Base-by-base conservation (phyloP, 352 stramenopile species). In the Phytophthora uliginosa region DNA sequence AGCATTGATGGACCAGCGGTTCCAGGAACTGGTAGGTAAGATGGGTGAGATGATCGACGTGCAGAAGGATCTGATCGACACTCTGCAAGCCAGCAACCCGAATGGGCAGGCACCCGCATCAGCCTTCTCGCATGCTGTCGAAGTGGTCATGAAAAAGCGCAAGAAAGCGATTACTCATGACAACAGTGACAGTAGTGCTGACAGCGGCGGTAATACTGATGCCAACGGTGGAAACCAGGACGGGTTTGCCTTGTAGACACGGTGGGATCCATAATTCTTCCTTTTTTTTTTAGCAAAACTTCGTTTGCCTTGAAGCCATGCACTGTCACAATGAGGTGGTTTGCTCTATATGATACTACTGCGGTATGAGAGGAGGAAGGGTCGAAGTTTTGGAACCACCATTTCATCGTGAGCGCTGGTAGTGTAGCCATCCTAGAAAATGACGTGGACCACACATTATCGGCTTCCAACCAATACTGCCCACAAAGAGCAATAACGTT, bases 21-120 rank as follows among this genome's bases (percentile, higher is more conserved):
- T 91, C 61, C 85, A 91, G 59, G 88, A 95, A 58, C 74, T 95
- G n/a, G 74, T 88, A 33, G 64, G 79, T 59, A 94, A 92, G 67
- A 89, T 95, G 83, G 74, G 82, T 52, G 81, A 93, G 45, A 88
- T 95, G 77, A 85, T 93, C 47, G 85, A 93, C 40, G 83, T 86
- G 34, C 88, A 95, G 71, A 86, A 86, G 45, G 75, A 90, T 45
- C 69, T 95, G 38, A 85, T 93, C 31, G 82, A 91, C 52, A 82
- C 83, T 17, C 64, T 93, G 55, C 81, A 87, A 64, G 68, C 62
- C 24, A 88, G 71, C 22, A 76, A 83, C 50, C 67, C 77, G n/a
- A 75, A 61, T 56, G 62, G 79, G 38, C 72, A 80, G 56, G 66
- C 75, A 47, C 62, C 79, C 13, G 58, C 65, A 34, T 75, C 84